These are phyloP conservation scores for Suillus placidus DNA, from an alignment of 768 basidiomycete species.

Conservation along the genomic window DNA sequence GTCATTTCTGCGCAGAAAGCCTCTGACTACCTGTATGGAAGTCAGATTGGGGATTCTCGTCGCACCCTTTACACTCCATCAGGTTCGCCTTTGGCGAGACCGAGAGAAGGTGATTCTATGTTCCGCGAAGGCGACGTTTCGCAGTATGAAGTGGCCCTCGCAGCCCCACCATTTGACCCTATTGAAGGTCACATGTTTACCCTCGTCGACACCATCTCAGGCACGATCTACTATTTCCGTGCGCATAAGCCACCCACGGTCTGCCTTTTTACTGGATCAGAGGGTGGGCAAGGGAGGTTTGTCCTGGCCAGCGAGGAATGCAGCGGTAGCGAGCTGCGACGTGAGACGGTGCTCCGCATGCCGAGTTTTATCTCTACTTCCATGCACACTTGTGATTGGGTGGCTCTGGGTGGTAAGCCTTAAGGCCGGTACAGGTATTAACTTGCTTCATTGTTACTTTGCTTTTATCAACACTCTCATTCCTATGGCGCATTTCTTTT, in stretches of 20 bases:
- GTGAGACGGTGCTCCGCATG: slow-evolving; percentile 30
- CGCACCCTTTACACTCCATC: slow-evolving; percentile 21
- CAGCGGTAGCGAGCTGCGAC: slow-evolving; percentile 23
- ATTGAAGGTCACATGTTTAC: slow-evolving; percentile 19
- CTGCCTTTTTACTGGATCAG: slow-evolving; percentile 24
- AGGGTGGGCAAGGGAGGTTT: slow-evolving; percentile 26
- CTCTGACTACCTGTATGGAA: slow-evolving; percentile 20
- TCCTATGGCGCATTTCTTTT: background rate
- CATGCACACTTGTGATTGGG: slow-evolving; percentile 28
- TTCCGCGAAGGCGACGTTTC: slow-evolving; percentile 23
- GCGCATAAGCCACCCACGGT: slow-evolving; percentile 26
- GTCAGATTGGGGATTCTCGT: background rate
- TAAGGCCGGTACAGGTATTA: too few relatives aligned
- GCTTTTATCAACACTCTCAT: background rate
- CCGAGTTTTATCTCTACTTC: slow-evolving; percentile 20
- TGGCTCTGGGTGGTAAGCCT: slow-evolving; percentile 15
- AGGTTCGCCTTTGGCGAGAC: slow-evolving; percentile 17
- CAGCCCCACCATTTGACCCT: background rate
- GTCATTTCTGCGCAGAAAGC: slow-evolving; percentile 26
- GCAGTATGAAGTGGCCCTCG: slow-evolving; percentile 12
- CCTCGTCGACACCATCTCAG: slow-evolving; percentile 26
- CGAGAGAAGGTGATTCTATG: background rate
- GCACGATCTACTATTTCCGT: slow-evolving; percentile 28
- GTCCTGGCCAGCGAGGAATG: slow-evolving; percentile 27
- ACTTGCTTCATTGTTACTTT: background rate